phyloP scores from a whole-genome alignment of 441 rosid species.

The Bruguiera hainesii region DNA sequence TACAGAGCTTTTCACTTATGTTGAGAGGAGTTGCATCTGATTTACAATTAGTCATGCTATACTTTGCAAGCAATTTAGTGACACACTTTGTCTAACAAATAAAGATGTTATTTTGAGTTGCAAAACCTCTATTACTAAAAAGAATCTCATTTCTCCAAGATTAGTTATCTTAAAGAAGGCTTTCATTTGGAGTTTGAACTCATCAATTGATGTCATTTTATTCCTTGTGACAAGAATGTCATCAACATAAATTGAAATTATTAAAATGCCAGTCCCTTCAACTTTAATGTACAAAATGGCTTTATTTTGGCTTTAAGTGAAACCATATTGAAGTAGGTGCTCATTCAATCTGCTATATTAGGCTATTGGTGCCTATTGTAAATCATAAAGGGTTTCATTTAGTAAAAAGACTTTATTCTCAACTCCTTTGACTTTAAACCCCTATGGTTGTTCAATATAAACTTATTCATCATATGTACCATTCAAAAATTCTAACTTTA shows the following conservation, averaged over 20 bases:
- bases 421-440: neutral
- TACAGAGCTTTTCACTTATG: neutral
- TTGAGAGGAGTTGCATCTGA: neutral
- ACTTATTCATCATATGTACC: neutral
- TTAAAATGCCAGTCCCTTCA: rapidly evolving
- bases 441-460: neutral
- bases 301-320: too few relatives aligned
- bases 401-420: too few relatives aligned
- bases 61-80: neutral
- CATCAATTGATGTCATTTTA: too few relatives aligned
- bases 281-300: too few relatives aligned
- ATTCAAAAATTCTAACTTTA: neutral
- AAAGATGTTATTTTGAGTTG: neutral
- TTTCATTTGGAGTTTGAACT: too few relatives aligned
- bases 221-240: too few relatives aligned
- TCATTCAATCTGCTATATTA: too few relatives aligned
- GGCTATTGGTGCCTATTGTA: too few relatives aligned
- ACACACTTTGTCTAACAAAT: neutral
- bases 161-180: too few relatives aligned
- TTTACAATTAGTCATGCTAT: neutral
- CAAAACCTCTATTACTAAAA: neutral
- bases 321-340: too few relatives aligned
- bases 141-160: neutral
- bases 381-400: too few relatives aligned
- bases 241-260: too few relatives aligned